Conservation (phyloP, 73 alveolate species). For the Loxodes magnus region DNA sequence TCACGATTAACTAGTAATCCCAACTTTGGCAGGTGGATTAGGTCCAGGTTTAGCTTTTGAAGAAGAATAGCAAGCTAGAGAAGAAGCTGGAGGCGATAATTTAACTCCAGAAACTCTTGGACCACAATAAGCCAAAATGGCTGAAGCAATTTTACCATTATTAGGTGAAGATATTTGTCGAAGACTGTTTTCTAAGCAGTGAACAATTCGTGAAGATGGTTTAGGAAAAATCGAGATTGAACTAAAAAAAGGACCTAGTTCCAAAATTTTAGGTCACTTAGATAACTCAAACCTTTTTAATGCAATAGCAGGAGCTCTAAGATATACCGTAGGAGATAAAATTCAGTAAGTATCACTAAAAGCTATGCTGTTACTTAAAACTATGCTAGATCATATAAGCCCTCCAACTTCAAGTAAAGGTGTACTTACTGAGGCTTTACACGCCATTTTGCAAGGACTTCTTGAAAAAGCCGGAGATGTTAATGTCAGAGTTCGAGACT, state of each 20-base stretch:
- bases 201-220: slow-evolving; percentile 83
- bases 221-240: slow-evolving; percentile 9
- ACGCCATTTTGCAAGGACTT: slow-evolving; percentile 46
- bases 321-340: slow-evolving; percentile 70
- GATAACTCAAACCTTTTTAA: slow-evolving; percentile 26
- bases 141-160: slow-evolving; percentile 86
- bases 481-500: slow-evolving; percentile 75
- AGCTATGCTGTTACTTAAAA: slow-evolving; percentile 43
- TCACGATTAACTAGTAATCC: slow-evolving; percentile 73
- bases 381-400: slow-evolving; percentile 32
- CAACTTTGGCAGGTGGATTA: slow-evolving; percentile 41
- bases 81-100: slow-evolving; percentile 23
- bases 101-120: slow-evolving; percentile 38
- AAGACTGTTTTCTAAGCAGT: slow-evolving; percentile 71
- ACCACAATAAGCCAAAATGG: slow-evolving; percentile 59
- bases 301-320: slow-evolving; percentile 76
- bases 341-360: slow-evolving; percentile 69
- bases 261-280: neutral
- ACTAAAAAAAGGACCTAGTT: neutral
- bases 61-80: slow-evolving; percentile 39
- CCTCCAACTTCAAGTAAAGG: slow-evolving; percentile 44
- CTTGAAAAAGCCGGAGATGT: slow-evolving; percentile 85
- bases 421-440: slow-evolving; percentile 33
- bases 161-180: slow-evolving; percentile 68
- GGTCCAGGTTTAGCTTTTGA: slow-evolving; percentile 42